phyloP scores from a whole-genome alignment of 257 asterid genomes.

The Perilla frutescens region DNA sequence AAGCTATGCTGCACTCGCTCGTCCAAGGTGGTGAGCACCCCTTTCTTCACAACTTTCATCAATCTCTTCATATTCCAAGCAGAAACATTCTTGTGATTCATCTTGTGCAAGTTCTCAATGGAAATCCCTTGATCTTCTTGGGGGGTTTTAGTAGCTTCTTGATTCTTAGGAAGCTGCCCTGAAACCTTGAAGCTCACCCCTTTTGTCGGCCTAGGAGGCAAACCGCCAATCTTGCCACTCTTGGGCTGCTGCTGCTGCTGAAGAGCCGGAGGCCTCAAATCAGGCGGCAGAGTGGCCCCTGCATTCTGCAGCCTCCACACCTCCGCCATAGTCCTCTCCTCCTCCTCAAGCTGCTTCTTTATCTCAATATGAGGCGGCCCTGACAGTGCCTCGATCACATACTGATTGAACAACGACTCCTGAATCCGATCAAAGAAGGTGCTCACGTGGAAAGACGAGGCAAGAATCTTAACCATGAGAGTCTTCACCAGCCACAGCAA shows the following conservation, averaged over 20 bases:
- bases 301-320: conserved; percentile 72
- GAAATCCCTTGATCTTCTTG: conserved; percentile 63
- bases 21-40: conserved; percentile 75
- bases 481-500: conserved; percentile 84
- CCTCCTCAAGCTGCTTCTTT: conserved; percentile 62
- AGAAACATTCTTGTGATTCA: conserved; percentile 77
- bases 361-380: conserved; percentile 77
- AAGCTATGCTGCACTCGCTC: conserved; percentile 63
- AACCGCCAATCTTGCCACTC: conserved; percentile 43
- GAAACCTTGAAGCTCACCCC: conserved; percentile 52
- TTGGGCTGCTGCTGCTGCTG: conserved; percentile 17
- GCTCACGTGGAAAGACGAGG: conserved; percentile 97
- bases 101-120: conserved; percentile 67
- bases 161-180: conserved; percentile 47
- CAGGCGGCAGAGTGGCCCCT: conserved; percentile 81
- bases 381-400: conserved; percentile 77
- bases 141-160: conserved; percentile 35
- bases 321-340: conserved; percentile 71
- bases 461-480: conserved; percentile 86
- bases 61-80: conserved; percentile 98
- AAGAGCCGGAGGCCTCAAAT: conserved; percentile 48
- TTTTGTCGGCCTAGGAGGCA: conserved; percentile 60
- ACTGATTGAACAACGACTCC: conserved; percentile 81
- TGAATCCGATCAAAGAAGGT: conserved; percentile 92
- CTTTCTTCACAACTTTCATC: conserved; percentile 72